These are phyloP conservation scores for Tetracladium marchalianum DNA, from an alignment of 495 filamentous ascomycete species.

Conservation along the genomic window DNA sequence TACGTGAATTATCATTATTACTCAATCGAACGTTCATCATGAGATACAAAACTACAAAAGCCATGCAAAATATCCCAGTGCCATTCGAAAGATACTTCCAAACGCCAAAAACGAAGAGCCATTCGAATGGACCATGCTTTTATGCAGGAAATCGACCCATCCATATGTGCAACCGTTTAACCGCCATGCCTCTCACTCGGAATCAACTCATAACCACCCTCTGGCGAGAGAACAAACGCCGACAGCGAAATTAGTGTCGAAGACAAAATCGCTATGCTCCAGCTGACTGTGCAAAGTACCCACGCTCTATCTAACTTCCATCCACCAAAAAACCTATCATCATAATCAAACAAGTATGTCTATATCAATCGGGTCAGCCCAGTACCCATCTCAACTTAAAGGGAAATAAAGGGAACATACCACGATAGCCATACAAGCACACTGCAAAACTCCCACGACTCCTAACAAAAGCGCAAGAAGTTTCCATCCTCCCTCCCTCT, in stretches of 20 bases:
- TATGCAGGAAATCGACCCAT: not conserved
- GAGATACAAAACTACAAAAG: not conserved
- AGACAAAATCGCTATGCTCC: conserved; percentile 51
- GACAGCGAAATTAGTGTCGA: conserved; percentile 52
- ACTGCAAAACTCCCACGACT: conserved; percentile 51
- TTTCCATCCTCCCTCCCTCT: conserved; percentile 71
- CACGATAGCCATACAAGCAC: conserved; percentile 64
- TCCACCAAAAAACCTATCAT: conserved; percentile 76
- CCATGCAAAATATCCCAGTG: not conserved
- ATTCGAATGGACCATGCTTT: not conserved
- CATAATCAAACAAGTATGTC: conserved; percentile 76
- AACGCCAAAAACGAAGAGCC: not conserved
- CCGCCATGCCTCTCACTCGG: conserved; percentile 15
- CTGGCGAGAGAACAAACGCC: conserved; percentile 57
- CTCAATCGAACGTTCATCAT: too few relatives aligned
- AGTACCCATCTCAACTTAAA: not conserved
- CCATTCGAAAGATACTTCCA: not conserved
- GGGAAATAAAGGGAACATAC: conserved; percentile 42
- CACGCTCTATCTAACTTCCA: conserved; percentile 75
- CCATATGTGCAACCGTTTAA: too few relatives aligned
- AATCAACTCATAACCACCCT: conserved; percentile 73
- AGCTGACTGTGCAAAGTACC: conserved; percentile 68
- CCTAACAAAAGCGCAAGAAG: conserved; percentile 54
- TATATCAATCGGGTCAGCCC: conserved; percentile 24
- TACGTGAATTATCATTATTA: too few relatives aligned